Conservation (phyloP, 2,329 filamentous ascomycete genomes). For the Claviceps digitariae region DNA sequence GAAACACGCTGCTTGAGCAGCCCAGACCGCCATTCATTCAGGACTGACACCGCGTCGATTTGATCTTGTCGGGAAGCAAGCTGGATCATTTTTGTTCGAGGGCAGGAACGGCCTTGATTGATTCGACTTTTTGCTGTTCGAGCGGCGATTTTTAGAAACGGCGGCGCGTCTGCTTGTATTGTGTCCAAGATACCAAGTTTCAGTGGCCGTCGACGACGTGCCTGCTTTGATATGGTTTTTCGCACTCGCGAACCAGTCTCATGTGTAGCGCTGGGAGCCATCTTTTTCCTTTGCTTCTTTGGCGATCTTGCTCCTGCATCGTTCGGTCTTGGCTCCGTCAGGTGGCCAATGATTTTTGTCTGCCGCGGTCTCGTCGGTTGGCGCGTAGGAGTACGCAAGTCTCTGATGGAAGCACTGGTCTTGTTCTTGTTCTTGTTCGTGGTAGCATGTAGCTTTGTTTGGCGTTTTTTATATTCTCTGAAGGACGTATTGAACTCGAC, state of each 20-base stretch:
- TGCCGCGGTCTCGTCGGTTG: conserved; percentile 13
- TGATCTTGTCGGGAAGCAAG: conserved; percentile 49
- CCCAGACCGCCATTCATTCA: conserved; percentile 43
- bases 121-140: conserved; percentile 35
- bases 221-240: neutral
- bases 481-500: conserved; percentile 37
- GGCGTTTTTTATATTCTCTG: conserved; percentile 27
- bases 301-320: neutral
- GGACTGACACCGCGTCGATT: conserved; percentile 37
- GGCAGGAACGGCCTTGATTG: conserved; percentile 40
- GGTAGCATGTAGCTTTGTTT: conserved; percentile 16
- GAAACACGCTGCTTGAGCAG: conserved; percentile 30
- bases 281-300: neutral
- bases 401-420: conserved; percentile 12
- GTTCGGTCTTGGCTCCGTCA: conserved; percentile 5
- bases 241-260: neutral
- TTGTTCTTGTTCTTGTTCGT: conserved; percentile 6
- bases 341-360: conserved; percentile 19
- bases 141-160: conserved; percentile 48
- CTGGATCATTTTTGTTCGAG: conserved; percentile 41
- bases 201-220: conserved; percentile 22
- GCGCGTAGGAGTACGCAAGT: conserved; percentile 11
- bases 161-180: conserved; percentile 36
- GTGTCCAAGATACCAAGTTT: conserved; percentile 49
- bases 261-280: neutral